Evolutionary conservation across 768 basidiomycete genomes (phyloP), one percentile per base, ranked within the genome.

Genomic region (Tylopilus plumbeoviolaceoides): DNA sequence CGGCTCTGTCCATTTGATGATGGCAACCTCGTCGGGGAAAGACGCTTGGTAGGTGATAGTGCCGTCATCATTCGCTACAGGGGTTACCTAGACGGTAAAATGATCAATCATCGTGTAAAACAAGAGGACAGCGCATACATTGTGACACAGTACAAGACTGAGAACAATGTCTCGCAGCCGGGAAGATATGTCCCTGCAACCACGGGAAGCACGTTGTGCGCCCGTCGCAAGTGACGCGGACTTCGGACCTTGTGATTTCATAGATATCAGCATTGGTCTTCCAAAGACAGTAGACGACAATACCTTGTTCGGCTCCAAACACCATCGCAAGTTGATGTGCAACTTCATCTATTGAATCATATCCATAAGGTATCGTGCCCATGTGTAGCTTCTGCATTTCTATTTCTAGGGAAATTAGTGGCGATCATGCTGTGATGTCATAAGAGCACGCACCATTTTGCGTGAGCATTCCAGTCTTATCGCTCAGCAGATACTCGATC

Each of bases 331-430:
- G 76, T 60, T 98, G 92, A 73, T 91, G 91, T 2, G 87, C 82
- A 21, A 98, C 92, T 66, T 99, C 97, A 62, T 99, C 97, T 95
- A 99, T 98, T n/a, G 97, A 87, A 62, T 99, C 97, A 57, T 76
- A 86, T 2, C 91, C 95, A 63, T 95, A 99, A 0, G 92, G 95
- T 81, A 98, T 91, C 1, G 97, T 99, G 5, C 97, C 97, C 88
- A 98, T 91, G 63, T 98, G 97, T 27, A 99, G 75, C 68, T 97
- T 99, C 77, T 88, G 94, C 89, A 98, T 90, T 71, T 98, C 95
- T 97, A 99, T 99, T 68, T 98, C 95, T 98, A 68, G 20, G 12
- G 27, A 5, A 28, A 33, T 17, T 5, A 25, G 6, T 20, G 47
- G 58, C 46, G 46, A 42, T 11, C 7, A 25, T 18, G 30, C 23